Base-by-base conservation (phyloP, 2,329 filamentous ascomycete genomes). In the Colletotrichum karsti region DNA sequence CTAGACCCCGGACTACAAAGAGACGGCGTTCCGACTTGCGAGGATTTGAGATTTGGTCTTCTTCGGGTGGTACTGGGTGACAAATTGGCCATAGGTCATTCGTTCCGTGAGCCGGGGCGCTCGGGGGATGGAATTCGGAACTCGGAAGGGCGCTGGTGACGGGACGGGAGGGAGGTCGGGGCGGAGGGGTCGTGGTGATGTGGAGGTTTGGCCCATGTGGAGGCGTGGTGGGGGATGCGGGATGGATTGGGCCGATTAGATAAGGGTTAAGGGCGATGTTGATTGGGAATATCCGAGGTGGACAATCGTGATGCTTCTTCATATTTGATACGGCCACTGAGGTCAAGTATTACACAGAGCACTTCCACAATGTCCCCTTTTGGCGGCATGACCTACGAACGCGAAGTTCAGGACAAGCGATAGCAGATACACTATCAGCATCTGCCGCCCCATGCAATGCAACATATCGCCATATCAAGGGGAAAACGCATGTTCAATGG, bases 121-220 rank as follows among this genome's bases (percentile, higher is more conserved):
- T 67, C 51, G 60, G 59, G 44, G 44, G n/a, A 18, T 58, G 64
- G 64, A 67, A 58, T 28, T 67, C 64, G 64, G 64, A 67, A 67
- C 59, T 64, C 64, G 64, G 64, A 63, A 67, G 33, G 44, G 5
- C 15, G 18, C n/a, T n/a, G n/a, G n/a, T n/a, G n/a, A n/a, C 6
- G 20, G 15, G 39, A 18, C 28, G 20, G 13, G 39, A 15, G 9
- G 50, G 42, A 7, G 42, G 41, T 28, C 33, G 24, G 22, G 24
- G 35, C 10, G 12, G 18, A 18, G 26, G 26, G 13, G n/a, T 30
- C 41, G n/a, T n/a, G n/a, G n/a, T n/a, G 48, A 53, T 55, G 58
- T 50, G 57, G 57, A 37, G 41, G 5, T 41, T 48, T 15, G 10
- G 13, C n/a, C 53, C 7, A 57, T 54, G 50, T 54, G 50, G 50